Conservation (phyloP, 495 filamentous ascomycete genomes). For the Lasiosphaeria miniovina region DNA sequence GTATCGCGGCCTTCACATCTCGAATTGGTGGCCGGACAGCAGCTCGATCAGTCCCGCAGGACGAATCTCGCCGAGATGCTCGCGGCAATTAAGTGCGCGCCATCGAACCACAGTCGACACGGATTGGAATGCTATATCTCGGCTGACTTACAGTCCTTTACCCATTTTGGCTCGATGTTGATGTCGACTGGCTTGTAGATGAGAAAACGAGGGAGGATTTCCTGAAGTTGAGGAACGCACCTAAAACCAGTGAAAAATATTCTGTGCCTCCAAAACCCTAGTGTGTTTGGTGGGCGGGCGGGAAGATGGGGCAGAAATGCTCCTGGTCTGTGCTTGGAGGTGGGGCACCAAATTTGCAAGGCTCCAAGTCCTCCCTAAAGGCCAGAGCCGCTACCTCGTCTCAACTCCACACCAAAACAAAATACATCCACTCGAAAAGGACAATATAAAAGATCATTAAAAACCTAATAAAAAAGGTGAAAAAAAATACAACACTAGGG, state of each 20-base stretch:
- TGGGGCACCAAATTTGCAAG: too few species aligned
- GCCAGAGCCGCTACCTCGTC: too few species aligned
- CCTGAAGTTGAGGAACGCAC: constrained; percentile 19
- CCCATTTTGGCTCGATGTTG: constrained; percentile 41
- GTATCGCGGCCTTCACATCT: constrained; percentile 15
- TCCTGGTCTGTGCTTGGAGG: constrained; percentile 12
- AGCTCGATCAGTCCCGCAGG: too few species aligned
- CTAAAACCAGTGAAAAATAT: constrained; percentile 24
- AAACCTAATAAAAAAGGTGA: too few species aligned
- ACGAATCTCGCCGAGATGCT: too few species aligned
- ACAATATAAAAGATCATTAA: too few species aligned
- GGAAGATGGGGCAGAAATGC: constrained; percentile 20
- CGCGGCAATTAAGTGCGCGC: not conserved
- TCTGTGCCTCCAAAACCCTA: constrained; percentile 37
- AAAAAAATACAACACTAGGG: too few species aligned
- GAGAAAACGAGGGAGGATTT: constrained; percentile 24
- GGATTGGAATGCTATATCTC: not conserved
- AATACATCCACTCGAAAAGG: too few species aligned
- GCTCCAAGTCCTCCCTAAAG: too few species aligned
- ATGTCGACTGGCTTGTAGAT: constrained; percentile 33
- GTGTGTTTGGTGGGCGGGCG: constrained; percentile 23
- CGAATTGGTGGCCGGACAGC: not conserved
- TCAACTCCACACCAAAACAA: too few species aligned
- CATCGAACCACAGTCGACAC: not conserved
- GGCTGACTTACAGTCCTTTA: constrained; percentile 49